Conservation (phyloP, 2,329 filamentous ascomycete species). For the Colletotrichum tropicicola region DNA sequence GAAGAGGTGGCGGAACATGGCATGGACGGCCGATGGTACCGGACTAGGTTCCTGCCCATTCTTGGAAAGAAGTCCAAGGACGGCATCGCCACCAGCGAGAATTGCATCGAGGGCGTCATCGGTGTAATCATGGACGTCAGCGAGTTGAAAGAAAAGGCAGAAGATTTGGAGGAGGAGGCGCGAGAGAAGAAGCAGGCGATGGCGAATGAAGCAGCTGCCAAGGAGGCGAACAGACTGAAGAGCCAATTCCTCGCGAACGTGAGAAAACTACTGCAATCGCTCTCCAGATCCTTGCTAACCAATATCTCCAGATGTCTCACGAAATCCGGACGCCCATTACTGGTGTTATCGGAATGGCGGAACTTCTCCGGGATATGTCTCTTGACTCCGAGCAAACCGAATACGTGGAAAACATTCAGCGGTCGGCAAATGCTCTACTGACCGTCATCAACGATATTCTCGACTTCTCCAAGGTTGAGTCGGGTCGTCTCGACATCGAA, state of each 20-base stretch:
- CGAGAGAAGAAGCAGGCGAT: constrained; percentile 75
- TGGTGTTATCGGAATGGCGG: constrained; percentile 83
- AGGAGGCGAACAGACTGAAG: constrained; percentile 83
- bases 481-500: constrained; percentile 79
- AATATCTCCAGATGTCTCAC: constrained; percentile 70
- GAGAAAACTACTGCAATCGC: constrained; percentile 18
- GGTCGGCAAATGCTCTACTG: constrained; percentile 81
- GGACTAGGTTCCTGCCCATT: constrained; percentile 76
- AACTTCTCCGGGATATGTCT: constrained; percentile 74
- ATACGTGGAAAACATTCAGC: constrained; percentile 80
- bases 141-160: constrained; percentile 72
- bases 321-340: constrained; percentile 83
- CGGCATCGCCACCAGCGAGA: constrained; percentile 52
- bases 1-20: constrained; percentile 73
- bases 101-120: constrained; percentile 75
- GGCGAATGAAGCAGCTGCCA: constrained; percentile 80
- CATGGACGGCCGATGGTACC: constrained; percentile 70
- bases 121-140: constrained; percentile 85
- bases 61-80: constrained; percentile 64
- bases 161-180: constrained; percentile 69
- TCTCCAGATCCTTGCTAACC: neutral
- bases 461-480: constrained; percentile 89
- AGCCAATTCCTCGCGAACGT: constrained; percentile 79
- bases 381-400: constrained; percentile 77
- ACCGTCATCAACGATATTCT: constrained; percentile 93